phyloP scores from a whole-genome alignment of 441 rosid genomes.

The Pelargonium myrrhifolium region DNA sequence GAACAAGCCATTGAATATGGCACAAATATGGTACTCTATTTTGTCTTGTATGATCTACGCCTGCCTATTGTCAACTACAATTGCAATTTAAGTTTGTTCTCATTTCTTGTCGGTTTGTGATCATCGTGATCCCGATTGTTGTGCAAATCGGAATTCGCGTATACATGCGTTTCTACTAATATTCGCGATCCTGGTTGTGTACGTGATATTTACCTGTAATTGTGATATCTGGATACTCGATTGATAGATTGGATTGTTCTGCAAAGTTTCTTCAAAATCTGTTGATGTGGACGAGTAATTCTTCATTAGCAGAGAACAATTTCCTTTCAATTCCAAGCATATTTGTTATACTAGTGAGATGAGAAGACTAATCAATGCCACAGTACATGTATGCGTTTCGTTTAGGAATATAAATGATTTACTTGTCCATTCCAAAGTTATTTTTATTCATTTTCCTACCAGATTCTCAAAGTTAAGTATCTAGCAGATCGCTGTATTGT shows the following conservation, averaged over 20 bases:
- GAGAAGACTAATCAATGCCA: no score
- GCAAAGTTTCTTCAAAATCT: background rate
- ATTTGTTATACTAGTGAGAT: no score
- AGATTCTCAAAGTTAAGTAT: background rate
- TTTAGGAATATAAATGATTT: no score
- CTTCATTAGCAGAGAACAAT: background rate
- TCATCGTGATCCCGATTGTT: background rate
- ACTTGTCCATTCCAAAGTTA: no score
- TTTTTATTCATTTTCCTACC: no score
- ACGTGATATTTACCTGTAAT: no score
- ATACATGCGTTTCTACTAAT: background rate
- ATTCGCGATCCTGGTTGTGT: no score
- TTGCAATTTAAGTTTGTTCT: no score
- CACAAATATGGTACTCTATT: constrained; percentile 70
- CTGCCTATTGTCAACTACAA: background rate
- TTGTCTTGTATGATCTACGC: background rate
- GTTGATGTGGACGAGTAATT: background rate
- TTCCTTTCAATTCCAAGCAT: background rate
- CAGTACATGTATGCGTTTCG: no score
- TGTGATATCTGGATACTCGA: no score
- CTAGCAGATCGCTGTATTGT: background rate
- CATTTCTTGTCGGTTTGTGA: background rate
- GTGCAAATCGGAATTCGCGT: background rate
- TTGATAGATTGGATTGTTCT: no score
- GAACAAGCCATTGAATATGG: constrained; percentile 98